Percentiles rank a stretch among this genome's conserved stretches.
Conservation (phyloP, 2,329 filamentous ascomycete genomes). For the Pseudopithomyces maydicus region DNA sequence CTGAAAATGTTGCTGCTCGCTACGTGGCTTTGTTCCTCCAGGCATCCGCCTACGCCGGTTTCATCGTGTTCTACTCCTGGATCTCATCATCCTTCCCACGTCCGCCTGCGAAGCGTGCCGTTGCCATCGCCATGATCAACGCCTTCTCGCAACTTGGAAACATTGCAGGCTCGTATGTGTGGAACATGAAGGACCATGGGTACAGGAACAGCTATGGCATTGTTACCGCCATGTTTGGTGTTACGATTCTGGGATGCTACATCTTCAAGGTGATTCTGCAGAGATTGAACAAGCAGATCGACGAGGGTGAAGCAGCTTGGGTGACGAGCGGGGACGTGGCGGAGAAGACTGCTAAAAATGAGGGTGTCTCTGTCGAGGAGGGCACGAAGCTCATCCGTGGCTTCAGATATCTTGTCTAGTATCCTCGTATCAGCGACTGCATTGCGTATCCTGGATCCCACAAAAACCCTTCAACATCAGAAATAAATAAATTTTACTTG, state of each 20-base stretch:
- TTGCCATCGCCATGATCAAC: constrained; percentile 66
- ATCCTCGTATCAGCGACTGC: not conserved
- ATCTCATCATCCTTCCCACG: constrained; percentile 52
- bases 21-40: constrained; percentile 43
- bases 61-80: constrained; percentile 46
- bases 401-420: constrained; percentile 41
- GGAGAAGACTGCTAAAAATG: constrained; percentile 34
- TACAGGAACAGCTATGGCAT: constrained; percentile 69
- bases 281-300: constrained; percentile 37
- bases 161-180: constrained; percentile 65
- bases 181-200: constrained; percentile 63
- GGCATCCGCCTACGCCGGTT: constrained; percentile 47
- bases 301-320: constrained; percentile 36
- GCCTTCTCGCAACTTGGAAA: constrained; percentile 49
- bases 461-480: no score
- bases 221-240: constrained; percentile 67
- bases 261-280: constrained; percentile 35
- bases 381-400: constrained; percentile 32
- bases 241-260: constrained; percentile 59
- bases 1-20: constrained; percentile 34
- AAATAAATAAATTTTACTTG: no score
- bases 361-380: constrained; percentile 36
- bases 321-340: constrained; percentile 33
- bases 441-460: no score
- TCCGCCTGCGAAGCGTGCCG: constrained; percentile 65